phyloP scores from a whole-genome alignment of 1,284 basidiomycete genomes.

The Irpex sp. region DNA sequence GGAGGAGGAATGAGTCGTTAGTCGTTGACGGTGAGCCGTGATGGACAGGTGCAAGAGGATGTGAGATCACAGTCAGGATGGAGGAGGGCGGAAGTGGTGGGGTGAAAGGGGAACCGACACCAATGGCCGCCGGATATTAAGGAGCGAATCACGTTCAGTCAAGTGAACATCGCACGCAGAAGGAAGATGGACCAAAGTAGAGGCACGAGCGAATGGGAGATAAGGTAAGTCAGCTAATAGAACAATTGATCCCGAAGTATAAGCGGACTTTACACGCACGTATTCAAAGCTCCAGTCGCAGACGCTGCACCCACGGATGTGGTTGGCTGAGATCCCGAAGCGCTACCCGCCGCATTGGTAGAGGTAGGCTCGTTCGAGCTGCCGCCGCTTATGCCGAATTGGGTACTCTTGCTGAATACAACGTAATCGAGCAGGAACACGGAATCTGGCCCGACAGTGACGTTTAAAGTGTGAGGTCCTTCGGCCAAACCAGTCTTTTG shows the following conservation, averaged over 20 bases:
- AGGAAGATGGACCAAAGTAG: slow-evolving; percentile 14
- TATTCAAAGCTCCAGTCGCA: slow-evolving; percentile 19
- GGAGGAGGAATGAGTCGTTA: not conserved
- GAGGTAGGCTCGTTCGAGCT: slow-evolving; percentile 15
- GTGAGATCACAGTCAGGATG: slow-evolving; percentile 9
- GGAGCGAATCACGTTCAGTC: slow-evolving; percentile 16
- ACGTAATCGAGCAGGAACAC: slow-evolving; percentile 48
- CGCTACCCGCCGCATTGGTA: slow-evolving; percentile 13
- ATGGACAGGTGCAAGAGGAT: slow-evolving; percentile 4
- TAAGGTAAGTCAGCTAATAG: slow-evolving; percentile 27
- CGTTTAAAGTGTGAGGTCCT: slow-evolving; percentile 37
- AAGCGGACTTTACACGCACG: slow-evolving; percentile 34
- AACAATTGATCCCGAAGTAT: slow-evolving; percentile 24
- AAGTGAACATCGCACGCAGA: slow-evolving; percentile 14
- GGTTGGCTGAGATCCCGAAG: slow-evolving; percentile 9
- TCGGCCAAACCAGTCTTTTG: slow-evolving; percentile 32
- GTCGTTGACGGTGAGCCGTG: slow-evolving; percentile 4
- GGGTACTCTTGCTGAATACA: slow-evolving; percentile 34
- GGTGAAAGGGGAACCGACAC: slow-evolving; percentile 14
- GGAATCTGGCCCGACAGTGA: slow-evolving; percentile 42
- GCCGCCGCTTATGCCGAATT: slow-evolving; percentile 9
- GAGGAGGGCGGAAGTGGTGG: slow-evolving; percentile 10
- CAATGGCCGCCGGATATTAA: slow-evolving; percentile 12
- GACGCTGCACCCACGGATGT: slow-evolving; percentile 19
- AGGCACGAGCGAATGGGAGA: slow-evolving; percentile 20